Percentiles rank a stretch among this genome's conserved stretches.
Conservation (phyloP, 192 early-diverging fungal species). For the Ambispora gerdemannii region DNA sequence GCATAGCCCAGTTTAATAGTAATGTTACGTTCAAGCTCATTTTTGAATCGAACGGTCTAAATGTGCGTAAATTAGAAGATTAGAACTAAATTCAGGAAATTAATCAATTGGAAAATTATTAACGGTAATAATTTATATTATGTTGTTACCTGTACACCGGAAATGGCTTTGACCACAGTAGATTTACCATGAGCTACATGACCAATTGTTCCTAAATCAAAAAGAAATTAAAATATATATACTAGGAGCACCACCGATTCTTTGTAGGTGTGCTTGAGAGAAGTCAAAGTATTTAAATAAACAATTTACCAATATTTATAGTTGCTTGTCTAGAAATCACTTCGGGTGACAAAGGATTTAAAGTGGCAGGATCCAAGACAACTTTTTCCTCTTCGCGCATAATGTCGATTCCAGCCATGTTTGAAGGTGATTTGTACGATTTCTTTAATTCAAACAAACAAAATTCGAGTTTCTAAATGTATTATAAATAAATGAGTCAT, state of each 20-base stretch:
- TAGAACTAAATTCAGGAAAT: too few relatives aligned
- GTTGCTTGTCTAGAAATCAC: conserved; percentile 98
- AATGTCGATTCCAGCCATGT: not conserved
- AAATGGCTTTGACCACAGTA: conserved; percentile 97
- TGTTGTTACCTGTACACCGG: conserved; percentile 87
- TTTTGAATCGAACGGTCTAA: conserved; percentile 94
- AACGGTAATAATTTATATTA: too few relatives aligned
- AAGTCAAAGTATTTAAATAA: not conserved
- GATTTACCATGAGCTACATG: conserved; percentile 99
- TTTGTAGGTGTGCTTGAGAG: not conserved
- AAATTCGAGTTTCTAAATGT: too few relatives aligned
- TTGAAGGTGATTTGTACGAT: too few relatives aligned
- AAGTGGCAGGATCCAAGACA: conserved; percentile 41
- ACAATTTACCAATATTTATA: conserved; percentile 90
- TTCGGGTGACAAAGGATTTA: conserved; percentile 85
- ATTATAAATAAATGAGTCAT: too few relatives aligned
- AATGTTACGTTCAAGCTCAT: conserved; percentile 98
- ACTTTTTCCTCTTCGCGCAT: not conserved
- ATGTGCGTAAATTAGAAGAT: too few relatives aligned
- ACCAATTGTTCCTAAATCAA: conserved; percentile 84
- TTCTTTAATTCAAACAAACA: too few relatives aligned
- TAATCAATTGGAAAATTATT: too few relatives aligned
- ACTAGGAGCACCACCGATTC: not conserved
- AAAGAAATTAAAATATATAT: not conserved
- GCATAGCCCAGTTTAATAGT: conserved; percentile 99